Evolutionary conservation across 106 monocot species (phyloP).

Genomic region (Cymbidium sinense): DNA sequence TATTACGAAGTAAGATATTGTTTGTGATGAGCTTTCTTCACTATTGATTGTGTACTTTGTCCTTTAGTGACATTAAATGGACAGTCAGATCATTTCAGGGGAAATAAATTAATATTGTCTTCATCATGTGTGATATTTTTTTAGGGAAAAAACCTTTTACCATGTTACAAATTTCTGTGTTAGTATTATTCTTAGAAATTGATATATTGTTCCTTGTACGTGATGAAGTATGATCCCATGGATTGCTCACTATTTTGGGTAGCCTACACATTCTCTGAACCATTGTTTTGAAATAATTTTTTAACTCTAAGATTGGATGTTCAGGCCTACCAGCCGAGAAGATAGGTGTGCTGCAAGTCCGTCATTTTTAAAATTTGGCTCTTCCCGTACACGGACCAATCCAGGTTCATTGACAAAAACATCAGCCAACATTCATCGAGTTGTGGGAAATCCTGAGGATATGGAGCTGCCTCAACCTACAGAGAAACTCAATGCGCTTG

Average conservation of each 20-base stretch:
- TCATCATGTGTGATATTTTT: not conserved
- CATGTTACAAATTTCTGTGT: not conserved
- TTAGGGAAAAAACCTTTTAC: not conserved
- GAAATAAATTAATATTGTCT: not conserved
- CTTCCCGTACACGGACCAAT: slow-evolving; percentile 48
- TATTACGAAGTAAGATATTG: slow-evolving; percentile 36
- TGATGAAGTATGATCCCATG: not conserved
- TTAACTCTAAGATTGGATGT: slow-evolving; percentile 1
- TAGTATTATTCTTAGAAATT: not conserved
- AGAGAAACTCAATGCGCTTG: slow-evolving; percentile 8
- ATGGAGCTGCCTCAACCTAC: slow-evolving; percentile 31
- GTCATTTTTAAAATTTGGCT: slow-evolving; percentile 31
- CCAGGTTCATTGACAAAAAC: slow-evolving; percentile 32
- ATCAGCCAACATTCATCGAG: slow-evolving; percentile 25
- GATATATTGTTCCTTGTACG: not conserved
- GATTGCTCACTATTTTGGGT: not conserved
- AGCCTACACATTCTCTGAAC: not conserved
- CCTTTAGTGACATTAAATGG: not conserved
- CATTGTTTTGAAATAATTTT: not conserved
- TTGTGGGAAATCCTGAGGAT: slow-evolving; percentile 33
- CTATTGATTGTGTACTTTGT: not conserved
- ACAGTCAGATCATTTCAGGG: not conserved
- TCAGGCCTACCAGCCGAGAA: slow-evolving; percentile 43
- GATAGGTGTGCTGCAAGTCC: slow-evolving; percentile 32
- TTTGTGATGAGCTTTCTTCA: not conserved